Conservation (phyloP, 352 stramenopile genomes). For the Globisporangium canariense region DNA sequence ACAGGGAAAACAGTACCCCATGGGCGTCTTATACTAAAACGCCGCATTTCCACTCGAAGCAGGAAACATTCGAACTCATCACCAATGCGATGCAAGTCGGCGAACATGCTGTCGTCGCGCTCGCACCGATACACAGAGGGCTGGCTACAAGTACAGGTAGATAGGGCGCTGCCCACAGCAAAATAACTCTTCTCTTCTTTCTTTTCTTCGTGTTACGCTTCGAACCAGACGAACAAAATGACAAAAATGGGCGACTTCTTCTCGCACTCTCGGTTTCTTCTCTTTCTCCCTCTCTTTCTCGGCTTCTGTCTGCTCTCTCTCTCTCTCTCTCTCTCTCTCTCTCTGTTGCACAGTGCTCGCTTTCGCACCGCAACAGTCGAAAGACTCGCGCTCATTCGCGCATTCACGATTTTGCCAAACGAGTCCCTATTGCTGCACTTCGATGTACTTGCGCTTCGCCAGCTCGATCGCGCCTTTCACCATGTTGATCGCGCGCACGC, state of each 20-base stretch:
- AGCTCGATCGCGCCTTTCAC: slow-evolving; percentile 84
- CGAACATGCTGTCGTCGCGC: too few species aligned
- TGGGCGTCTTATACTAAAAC: background rate
- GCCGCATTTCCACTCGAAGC: background rate
- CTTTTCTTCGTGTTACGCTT: slow-evolving; percentile 13
- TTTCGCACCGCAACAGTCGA: slow-evolving; percentile 1
- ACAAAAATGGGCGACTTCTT: slow-evolving; percentile 16
- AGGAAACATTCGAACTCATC: background rate
- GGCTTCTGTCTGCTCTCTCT: background rate
- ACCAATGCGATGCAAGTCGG: too few species aligned
- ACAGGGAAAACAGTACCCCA: slow-evolving; percentile 1
- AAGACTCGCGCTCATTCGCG: background rate
- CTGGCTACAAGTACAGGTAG: too few species aligned
- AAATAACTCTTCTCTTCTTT: slow-evolving; percentile 1
- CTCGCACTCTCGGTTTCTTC: slow-evolving; percentile 4
- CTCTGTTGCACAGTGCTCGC: background rate
- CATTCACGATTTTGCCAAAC: background rate
- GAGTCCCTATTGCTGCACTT: slow-evolving; percentile 32
- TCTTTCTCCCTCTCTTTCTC: background rate
- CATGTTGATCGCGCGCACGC: slow-evolving; percentile 88
- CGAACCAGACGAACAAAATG: slow-evolving; percentile 16
- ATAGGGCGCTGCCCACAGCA: too few species aligned
- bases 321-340: background rate
- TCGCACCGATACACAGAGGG: too few species aligned
- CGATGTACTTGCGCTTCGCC: slow-evolving; percentile 76